Evolutionary conservation across 2,329 filamentous ascomycete species (phyloP).

Genomic region (Chaetoscypha palmicola): DNA sequence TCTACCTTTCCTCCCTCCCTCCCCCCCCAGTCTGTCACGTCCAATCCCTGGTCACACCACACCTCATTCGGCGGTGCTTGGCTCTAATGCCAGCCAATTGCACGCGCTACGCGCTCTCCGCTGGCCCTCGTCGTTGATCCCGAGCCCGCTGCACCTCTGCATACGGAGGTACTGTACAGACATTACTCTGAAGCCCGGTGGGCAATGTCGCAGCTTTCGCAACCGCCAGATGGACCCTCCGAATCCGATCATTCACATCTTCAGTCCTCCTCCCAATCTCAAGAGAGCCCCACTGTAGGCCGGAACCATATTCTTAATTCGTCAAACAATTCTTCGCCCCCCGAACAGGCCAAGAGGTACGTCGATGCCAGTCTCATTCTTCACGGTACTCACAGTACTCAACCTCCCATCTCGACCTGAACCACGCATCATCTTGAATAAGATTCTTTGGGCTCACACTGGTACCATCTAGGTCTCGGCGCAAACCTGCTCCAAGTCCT

Average conservation of each 20-base stretch:
- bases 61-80: neutral
- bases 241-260: slow-evolving; percentile 23
- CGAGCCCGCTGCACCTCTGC: slow-evolving; percentile 7
- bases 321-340: slow-evolving; percentile 21
- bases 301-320: slow-evolving; percentile 20
- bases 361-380: slow-evolving; percentile 10
- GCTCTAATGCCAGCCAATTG: neutral
- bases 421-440: too few species aligned
- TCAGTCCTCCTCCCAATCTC: slow-evolving; percentile 14
- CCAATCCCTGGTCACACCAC: neutral
- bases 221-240: slow-evolving; percentile 26
- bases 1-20: neutral
- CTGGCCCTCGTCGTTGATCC: neutral
- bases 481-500: slow-evolving; percentile 31
- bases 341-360: slow-evolving; percentile 26
- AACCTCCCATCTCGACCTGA: neutral
- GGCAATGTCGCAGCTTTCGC: slow-evolving; percentile 30
- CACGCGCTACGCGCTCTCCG: neutral
- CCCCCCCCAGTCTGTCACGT: neutral
- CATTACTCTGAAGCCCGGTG: slow-evolving; percentile 21
- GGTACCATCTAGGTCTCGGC: slow-evolving; percentile 30
- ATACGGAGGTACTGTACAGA: slow-evolving; percentile 9
- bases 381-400: neutral
- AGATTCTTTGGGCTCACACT: too few species aligned
- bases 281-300: slow-evolving; percentile 27